A percentile compares a stretch with the other conserved stretches of the same genome.
Conservation (phyloP, 2,329 filamentous ascomycete species). For the Hymenoscyphus albidus region DNA sequence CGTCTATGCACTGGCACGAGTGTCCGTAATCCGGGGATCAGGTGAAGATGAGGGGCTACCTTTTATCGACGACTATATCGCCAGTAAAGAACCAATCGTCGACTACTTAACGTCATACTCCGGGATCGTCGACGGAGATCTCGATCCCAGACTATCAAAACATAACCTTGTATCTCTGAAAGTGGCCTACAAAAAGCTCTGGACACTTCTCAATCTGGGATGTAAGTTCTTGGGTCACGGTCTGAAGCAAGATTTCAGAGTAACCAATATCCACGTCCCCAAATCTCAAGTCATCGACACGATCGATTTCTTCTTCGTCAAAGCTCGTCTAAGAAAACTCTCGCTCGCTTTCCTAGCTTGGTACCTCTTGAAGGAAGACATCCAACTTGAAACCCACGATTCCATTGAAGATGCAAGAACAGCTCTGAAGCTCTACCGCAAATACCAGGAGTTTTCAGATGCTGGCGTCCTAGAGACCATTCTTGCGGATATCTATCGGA, state of each 20-base stretch:
- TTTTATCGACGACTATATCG: conserved; percentile 97
- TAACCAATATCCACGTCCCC: conserved; percentile 96
- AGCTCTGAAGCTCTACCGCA: conserved; percentile 81
- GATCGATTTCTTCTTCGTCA: conserved; percentile 83
- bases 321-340: conserved; percentile 76
- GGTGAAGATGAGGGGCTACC: conserved; percentile 76
- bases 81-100: conserved; percentile 83
- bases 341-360: conserved; percentile 89
- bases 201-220: conserved; percentile 91
- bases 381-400: conserved; percentile 89
- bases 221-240: conserved; percentile 94
- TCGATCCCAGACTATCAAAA: conserved; percentile 71
- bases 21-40: conserved; percentile 80
- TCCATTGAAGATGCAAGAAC: conserved; percentile 93
- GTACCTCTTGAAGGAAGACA: conserved; percentile 86
- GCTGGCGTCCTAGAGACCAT: conserved; percentile 80
- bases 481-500: conserved; percentile 79
- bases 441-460: conserved; percentile 84
- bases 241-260: conserved; percentile 91
- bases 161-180: conserved; percentile 87
- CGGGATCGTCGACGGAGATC: conserved; percentile 79
- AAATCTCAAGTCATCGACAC: conserved; percentile 90
- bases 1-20: conserved; percentile 85
- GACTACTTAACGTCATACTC: conserved; percentile 95
- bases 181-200: conserved; percentile 94